These are phyloP conservation scores for Arachis hypogaea DNA, from an alignment of 306 rosid genomes.

Conservation along the genomic window DNA sequence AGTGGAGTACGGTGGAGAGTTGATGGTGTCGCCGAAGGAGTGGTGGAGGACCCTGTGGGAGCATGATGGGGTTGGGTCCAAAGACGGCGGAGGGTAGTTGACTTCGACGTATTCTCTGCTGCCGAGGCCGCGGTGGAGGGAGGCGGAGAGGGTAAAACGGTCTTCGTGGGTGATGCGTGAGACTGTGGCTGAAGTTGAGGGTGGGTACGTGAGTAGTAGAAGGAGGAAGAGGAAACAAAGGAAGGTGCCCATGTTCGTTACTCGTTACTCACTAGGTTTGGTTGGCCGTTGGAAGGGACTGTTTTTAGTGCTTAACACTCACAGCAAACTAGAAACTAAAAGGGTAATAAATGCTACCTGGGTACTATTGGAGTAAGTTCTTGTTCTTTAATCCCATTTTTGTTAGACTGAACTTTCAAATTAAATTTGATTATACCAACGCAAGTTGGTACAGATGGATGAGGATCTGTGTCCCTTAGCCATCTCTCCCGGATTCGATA, in stretches of 20 bases:
- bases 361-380: not conserved
- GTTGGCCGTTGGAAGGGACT: not conserved
- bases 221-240: constrained; percentile 15
- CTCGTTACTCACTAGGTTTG: not conserved
- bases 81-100: constrained; percentile 52
- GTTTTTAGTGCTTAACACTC: not conserved
- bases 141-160: constrained; percentile 38
- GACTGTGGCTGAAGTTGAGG: constrained; percentile 28
- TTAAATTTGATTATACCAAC: too few relatives aligned
- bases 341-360: not conserved
- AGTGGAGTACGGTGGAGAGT: constrained; percentile 66
- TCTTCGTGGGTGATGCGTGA: constrained; percentile 46
- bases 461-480: too few relatives aligned
- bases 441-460: too few relatives aligned
- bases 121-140: constrained; percentile 14
- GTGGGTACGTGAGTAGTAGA: constrained; percentile 5
- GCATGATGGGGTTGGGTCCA: constrained; percentile 57
- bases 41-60: constrained; percentile 55
- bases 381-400: too few relatives aligned
- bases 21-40: constrained; percentile 72
- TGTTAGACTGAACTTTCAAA: too few relatives aligned
- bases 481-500: too few relatives aligned
- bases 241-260: constrained; percentile 37
- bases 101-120: constrained; percentile 61
- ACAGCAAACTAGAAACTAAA: too few relatives aligned